A percentile compares a stretch with the other conserved stretches of the same genome.
phyloP scores from a whole-genome alignment of 352 stramenopile species.

The Phytopythium montanum region DNA sequence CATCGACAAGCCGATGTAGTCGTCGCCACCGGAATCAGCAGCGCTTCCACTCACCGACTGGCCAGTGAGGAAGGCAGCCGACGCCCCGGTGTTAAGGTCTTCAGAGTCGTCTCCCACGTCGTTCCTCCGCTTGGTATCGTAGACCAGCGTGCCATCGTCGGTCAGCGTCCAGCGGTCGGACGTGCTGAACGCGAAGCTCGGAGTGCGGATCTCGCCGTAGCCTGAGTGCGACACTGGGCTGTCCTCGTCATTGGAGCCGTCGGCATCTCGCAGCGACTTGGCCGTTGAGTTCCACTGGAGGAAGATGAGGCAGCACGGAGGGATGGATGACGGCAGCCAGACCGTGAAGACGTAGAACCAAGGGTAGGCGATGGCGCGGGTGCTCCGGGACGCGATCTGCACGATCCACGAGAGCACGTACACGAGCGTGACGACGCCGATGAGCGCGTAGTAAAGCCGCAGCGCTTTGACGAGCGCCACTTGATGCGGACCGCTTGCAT shows the following conservation, averaged over 20 bases:
- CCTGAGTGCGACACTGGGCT: slow-evolving; percentile 54
- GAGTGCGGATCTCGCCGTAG: slow-evolving; percentile 75
- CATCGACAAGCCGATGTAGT: slow-evolving; percentile 82
- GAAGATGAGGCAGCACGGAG: slow-evolving; percentile 84
- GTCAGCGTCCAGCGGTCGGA: slow-evolving; percentile 49
- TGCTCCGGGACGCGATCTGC: slow-evolving; percentile 67
- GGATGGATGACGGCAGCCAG: slow-evolving; percentile 83
- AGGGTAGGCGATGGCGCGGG: slow-evolving; percentile 68
- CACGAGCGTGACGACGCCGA: slow-evolving; percentile 80
- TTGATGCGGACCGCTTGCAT: slow-evolving; percentile 65
- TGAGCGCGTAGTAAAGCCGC: slow-evolving; percentile 82
- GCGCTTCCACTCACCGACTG: slow-evolving; percentile 2
- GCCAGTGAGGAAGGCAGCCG: background rate
- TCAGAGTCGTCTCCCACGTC: slow-evolving; percentile 20
- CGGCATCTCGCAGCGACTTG: slow-evolving; percentile 71
- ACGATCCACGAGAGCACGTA: slow-evolving; percentile 84
- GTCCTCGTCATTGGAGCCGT: slow-evolving; percentile 27
- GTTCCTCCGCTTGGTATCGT: slow-evolving; percentile 26
- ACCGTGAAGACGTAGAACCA: slow-evolving; percentile 90
- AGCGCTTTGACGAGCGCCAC: slow-evolving; percentile 82
- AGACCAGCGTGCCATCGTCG: slow-evolving; percentile 30
- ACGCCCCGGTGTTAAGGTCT: slow-evolving; percentile 9
- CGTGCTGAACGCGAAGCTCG: slow-evolving; percentile 73
- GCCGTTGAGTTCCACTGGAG: slow-evolving; percentile 86
- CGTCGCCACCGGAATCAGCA: slow-evolving; percentile 18